Percentiles rank a stretch among this genome's conserved stretches.
Evolutionary conservation across 1,139 yeast genomes (phyloP).

Genomic region (Groenewaldozyma sp.): DNA sequence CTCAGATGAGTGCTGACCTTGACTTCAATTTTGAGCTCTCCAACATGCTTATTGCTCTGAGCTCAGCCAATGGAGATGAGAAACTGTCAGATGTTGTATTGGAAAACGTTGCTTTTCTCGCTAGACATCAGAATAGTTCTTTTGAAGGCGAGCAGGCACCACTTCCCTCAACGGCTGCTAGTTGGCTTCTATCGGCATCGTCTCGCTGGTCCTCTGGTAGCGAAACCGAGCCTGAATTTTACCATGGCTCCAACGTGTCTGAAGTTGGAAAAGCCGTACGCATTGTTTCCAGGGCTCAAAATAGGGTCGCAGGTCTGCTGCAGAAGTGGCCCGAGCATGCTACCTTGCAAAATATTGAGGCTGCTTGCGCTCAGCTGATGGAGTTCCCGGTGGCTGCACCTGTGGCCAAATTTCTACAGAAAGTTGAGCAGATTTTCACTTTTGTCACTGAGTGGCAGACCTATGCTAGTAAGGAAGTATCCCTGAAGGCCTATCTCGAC

Average conservation of each 20-base stretch:
- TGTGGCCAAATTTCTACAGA: conserved; percentile 66
- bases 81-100: not conserved
- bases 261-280: conserved; percentile 56
- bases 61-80: not conserved
- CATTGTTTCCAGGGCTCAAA: conserved; percentile 42
- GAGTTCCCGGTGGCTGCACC: conserved; percentile 58
- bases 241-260: conserved; percentile 50
- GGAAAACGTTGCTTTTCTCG: not conserved
- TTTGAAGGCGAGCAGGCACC: not conserved
- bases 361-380: conserved; percentile 62
- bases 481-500: conserved; percentile 48
- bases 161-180: not conserved
- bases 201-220: not conserved
- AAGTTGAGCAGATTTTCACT: conserved; percentile 79
- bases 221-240: conserved; percentile 45
- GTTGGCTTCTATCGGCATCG: not conserved
- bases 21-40: not conserved
- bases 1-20: not conserved
- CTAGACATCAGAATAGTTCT: not conserved
- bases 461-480: conserved; percentile 73
- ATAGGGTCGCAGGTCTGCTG: conserved; percentile 41
- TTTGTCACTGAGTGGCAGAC: conserved; percentile 88
- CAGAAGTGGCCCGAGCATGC: conserved; percentile 94
- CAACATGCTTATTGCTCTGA: not conserved
- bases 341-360: conserved; percentile 57